These are phyloP conservation scores for Yamadazyma trypodendri DNA, from an alignment of 1,139 yeast species.

Conservation along the genomic window DNA sequence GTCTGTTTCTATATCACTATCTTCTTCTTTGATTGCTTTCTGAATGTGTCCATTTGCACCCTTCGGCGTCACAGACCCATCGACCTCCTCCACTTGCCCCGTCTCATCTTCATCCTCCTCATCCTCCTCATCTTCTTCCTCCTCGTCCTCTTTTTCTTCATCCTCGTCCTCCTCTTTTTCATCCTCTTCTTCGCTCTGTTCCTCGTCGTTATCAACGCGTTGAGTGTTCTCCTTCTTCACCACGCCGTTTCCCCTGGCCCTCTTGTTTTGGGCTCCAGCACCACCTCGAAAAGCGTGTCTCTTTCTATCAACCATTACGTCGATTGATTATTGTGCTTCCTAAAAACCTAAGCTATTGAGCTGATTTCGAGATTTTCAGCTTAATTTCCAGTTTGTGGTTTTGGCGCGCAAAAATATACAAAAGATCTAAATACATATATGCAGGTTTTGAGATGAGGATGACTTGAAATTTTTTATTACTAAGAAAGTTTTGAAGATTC, in stretches of 20 bases:
- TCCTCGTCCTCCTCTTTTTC: slow-evolving; percentile 5
- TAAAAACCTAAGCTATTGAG: not conserved
- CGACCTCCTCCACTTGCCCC: too few species aligned
- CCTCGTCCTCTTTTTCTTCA: slow-evolving; percentile 7
- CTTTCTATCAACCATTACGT: slow-evolving; percentile 34
- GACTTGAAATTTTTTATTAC: slow-evolving; percentile 3
- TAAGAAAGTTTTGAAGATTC: too few species aligned
- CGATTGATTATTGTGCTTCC: not conserved
- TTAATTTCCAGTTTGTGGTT: not conserved
- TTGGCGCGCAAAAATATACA: not conserved
- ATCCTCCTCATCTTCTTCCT: slow-evolving; percentile 3
- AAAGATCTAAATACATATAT: not conserved
- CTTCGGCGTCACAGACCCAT: not conserved
- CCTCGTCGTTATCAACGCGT: slow-evolving; percentile 9
- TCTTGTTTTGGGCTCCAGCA: slow-evolving; percentile 7
- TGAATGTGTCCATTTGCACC: not conserved
- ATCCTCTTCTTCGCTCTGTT: slow-evolving; percentile 7
- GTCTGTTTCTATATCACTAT: slow-evolving; percentile 5
- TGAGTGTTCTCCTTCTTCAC: slow-evolving; percentile 8
- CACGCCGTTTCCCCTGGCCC: slow-evolving; percentile 1
- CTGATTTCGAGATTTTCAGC: too few species aligned
- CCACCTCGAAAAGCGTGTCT: too few species aligned
- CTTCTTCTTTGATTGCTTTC: not conserved
- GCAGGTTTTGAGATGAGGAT: slow-evolving; percentile 2
- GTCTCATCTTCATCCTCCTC: too few species aligned